Evolutionary conservation across 169 alveolate genomes (phyloP), one percentile per base, ranked within the genome.

Genomic region (Babesia ovis): DNA sequence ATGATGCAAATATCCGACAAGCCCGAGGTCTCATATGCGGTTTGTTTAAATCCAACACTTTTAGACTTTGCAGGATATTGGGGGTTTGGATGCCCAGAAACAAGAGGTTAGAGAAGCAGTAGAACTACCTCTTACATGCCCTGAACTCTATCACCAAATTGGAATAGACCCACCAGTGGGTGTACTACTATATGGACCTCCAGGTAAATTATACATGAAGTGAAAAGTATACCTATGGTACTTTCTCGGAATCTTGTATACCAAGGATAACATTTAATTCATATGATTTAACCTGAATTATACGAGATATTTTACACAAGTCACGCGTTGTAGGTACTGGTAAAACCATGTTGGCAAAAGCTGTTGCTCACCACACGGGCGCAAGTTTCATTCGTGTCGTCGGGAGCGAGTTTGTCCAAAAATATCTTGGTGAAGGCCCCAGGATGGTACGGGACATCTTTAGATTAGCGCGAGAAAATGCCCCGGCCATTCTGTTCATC

Each of bases 101-200:
- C 98, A 98, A 85, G 99, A 98, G 91, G 96, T 98, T 67, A 90
- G 96, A 69, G 99, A 98, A 84, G 99, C 99, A 5, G 98, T 98
- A 23, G 99, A 97, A 90, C 92, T 98, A 56, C 99, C 99, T 14
- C 90, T 98, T 31, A 95, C 98, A n/a, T 93, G 97, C 69, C 99
- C 99, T 27, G 99, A 97, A 90, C 93, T 97, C 59, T 98, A 97
- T 85, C 95, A 94, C 66, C 97, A 97, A 91, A 97, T 98, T 34
- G 99, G 99, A 18, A 97, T 98, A 46, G 99, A 97, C 86, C 99
- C 99, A 0, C 99, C 99, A 5, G 94, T 95, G 62, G 99, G 99
- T 22, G 99, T 98, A 25, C 89, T 98, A 75, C 86, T 98, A 31
- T 98, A 97, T 83, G 99, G 99, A 1, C 99, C 99, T 2, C 99